Percentiles rank a stretch among this genome's conserved stretches.
Evolutionary conservation across 768 basidiomycete species (phyloP).

Genomic region (Suillus subaureus): DNA sequence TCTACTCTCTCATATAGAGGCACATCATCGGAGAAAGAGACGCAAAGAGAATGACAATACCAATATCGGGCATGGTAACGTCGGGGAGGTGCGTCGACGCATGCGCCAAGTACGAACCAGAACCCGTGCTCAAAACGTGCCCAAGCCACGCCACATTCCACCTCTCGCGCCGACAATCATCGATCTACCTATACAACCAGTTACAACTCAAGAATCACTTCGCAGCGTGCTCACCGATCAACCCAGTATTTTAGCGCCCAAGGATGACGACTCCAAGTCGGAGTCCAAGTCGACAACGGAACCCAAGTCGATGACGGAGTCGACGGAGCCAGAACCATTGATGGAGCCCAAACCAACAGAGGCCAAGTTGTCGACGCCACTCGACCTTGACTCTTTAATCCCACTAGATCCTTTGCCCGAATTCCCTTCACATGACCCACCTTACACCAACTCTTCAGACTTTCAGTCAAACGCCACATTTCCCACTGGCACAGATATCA

Average conservation of each 20-base stretch:
- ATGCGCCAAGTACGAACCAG: constrained; percentile 5
- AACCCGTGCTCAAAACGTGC: constrained; percentile 7
- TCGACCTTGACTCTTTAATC: constrained; percentile 30
- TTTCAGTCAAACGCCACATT: not conserved
- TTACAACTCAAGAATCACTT: not conserved
- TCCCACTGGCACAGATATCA: not conserved
- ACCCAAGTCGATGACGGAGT: not conserved
- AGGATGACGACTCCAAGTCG: constrained; percentile 9
- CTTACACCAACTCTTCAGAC: not conserved
- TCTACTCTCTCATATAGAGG: constrained; percentile 16
- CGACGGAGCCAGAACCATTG: not conserved
- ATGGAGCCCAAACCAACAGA: not conserved
- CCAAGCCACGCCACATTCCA: constrained; percentile 7
- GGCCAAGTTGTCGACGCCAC: constrained; percentile 3
- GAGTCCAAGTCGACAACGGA: not conserved
- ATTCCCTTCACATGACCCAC: not conserved
- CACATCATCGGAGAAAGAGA: constrained; percentile 16
- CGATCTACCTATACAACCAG: not conserved
- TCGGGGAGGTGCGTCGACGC: constrained; percentile 10
- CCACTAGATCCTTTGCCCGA: constrained; percentile 27
- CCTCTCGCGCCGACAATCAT: not conserved
- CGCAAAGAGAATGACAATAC: constrained; percentile 23
- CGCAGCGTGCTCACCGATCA: constrained; percentile 5
- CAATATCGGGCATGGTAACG: not conserved
- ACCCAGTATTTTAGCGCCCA: constrained; percentile 12